A percentile compares a stretch with the other conserved stretches of the same genome.
phyloP scores from a whole-genome alignment of 805 yeast species.

The Ogataea zsoltii region DNA sequence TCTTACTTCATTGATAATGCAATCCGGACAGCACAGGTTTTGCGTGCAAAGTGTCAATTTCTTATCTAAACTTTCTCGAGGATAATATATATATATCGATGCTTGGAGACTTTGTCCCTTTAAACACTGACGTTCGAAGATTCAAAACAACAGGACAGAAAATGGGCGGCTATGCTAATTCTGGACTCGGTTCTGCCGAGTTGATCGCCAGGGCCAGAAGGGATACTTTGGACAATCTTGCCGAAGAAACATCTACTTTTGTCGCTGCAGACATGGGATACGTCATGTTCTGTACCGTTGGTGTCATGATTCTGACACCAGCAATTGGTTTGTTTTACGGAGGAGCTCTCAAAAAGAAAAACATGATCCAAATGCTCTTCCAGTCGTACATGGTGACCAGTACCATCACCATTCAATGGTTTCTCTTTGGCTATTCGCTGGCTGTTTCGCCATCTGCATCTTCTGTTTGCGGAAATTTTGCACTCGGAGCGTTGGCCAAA shows the following conservation, averaged over 20 bases:
- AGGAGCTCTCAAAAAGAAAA: constrained; percentile 44
- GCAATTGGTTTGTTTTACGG: constrained; percentile 45
- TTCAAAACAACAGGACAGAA: not conserved
- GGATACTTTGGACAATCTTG: constrained; percentile 27
- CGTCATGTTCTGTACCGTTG: constrained; percentile 47
- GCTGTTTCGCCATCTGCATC: constrained; percentile 40
- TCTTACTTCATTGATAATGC: not conserved
- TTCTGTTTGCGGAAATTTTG: constrained; percentile 37
- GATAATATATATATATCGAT: not conserved
- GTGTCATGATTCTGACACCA: constrained; percentile 50
- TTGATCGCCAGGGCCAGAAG: constrained; percentile 24
- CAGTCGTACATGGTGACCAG: constrained; percentile 46
- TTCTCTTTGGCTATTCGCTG: constrained; percentile 45
- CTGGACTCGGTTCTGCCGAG: constrained; percentile 34
- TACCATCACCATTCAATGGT: constrained; percentile 43
- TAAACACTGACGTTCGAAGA: no score
- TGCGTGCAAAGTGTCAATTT: not conserved
- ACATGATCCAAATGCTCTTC: constrained; percentile 44
- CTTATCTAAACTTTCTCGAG: not conserved
- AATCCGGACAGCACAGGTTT: not conserved
- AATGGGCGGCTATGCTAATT: constrained; percentile 35
- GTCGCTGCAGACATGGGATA: constrained; percentile 50
- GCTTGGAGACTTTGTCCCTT: no score
- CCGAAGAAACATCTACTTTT: constrained; percentile 39
- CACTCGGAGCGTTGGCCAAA: constrained; percentile 40